Percentiles rank a stretch among this genome's conserved stretches.
Evolutionary conservation across 371 early-diverging fungal species (phyloP).

Genomic region (Zopfochytrium polystomum): DNA sequence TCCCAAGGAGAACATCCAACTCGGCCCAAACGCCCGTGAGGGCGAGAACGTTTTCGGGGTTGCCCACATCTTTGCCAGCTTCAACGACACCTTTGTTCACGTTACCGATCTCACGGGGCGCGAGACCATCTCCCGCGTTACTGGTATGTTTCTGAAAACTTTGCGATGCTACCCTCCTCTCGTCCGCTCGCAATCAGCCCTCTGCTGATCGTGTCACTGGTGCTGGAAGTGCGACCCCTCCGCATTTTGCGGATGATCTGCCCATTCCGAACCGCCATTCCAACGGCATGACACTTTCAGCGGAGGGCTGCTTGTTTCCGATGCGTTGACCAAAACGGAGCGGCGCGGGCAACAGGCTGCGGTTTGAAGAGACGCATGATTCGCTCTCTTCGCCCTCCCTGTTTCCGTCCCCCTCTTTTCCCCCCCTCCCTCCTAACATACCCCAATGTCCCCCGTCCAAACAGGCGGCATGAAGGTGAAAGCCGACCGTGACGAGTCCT

Average conservation of each 20-base stretch:
- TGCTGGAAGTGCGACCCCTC: too few species aligned
- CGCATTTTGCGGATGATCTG: too few species aligned
- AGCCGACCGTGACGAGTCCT: constrained; percentile 99
- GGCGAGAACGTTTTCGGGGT: constrained; percentile 99
- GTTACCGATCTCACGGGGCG: constrained; percentile 99
- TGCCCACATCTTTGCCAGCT: constrained; percentile 99
- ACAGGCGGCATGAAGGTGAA: constrained; percentile 99
- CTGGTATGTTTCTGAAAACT: constrained; percentile 66
- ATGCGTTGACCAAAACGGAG: too few species aligned
- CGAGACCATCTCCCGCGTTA: constrained; percentile 99
- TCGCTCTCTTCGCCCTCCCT: too few species aligned
- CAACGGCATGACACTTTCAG: too few species aligned
- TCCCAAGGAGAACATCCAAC: constrained; percentile 75
- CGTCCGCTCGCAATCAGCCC: too few species aligned
- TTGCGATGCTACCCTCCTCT: background rate
- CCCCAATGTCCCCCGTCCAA: constrained; percentile 1
- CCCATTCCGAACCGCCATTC: too few species aligned
- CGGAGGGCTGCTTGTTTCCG: too few species aligned
- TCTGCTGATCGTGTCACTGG: too few species aligned
- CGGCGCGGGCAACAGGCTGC: too few species aligned
- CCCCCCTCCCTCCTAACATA: background rate
- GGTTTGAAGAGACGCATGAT: too few species aligned
- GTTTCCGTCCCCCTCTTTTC: background rate
- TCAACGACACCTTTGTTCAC: constrained; percentile 99
- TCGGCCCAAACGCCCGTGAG: constrained; percentile 97